Evolutionary conservation across 108 stramenopile species (phyloP), one percentile per base, ranked within the genome.

Genomic region (Nitzschia sp.): DNA sequence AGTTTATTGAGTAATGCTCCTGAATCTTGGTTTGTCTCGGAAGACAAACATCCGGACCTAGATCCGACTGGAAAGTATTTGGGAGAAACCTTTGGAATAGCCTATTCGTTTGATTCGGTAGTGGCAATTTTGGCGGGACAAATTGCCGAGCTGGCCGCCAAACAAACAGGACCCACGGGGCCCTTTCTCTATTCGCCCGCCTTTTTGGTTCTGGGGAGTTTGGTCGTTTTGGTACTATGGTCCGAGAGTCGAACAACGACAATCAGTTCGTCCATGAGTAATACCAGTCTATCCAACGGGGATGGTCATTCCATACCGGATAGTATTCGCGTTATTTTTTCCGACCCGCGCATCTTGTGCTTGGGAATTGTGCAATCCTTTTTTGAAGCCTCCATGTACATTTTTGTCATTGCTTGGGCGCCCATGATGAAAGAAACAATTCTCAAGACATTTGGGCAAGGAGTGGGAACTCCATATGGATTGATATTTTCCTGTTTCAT

Each of bases 381-480:
- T 23, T 98, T 97, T 70, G 97, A 98, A 72, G 94, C 91, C 8
- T 92, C 95, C 67, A 98, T 97, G 97, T 95, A 96, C 75, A 89
- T 94, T 62, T 98, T 96, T 72, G 95, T 98, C 11, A 72, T 97
- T 19, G 75, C 92, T 66, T 98, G 97, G 97, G 92, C 96, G 3
- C 97, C 96, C 1, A 85, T 91, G 19, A 82, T 98, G 26, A 59
- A 76, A 47, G 65, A 64, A 59, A 86, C 88, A 49, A 71, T 92
- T n/a, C n/a, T n/a, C n/a, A n/a, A n/a, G n/a, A n/a, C n/a, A n/a
- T n/a, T n/a, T n/a, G n/a, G n/a, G 45, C 27, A 45, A 29, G 54
- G 48, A 0, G 78, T 76, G 48, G 89, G 85, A n/a, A 86, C 88
- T 15, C 95, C 95, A 0, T 95, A 93, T 73, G 95, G 97, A 30